A percentile compares a stretch with the other conserved stretches of the same genome.
Conservation (phyloP, 129 eudicot genomes). For the Cynara cardunculus region DNA sequence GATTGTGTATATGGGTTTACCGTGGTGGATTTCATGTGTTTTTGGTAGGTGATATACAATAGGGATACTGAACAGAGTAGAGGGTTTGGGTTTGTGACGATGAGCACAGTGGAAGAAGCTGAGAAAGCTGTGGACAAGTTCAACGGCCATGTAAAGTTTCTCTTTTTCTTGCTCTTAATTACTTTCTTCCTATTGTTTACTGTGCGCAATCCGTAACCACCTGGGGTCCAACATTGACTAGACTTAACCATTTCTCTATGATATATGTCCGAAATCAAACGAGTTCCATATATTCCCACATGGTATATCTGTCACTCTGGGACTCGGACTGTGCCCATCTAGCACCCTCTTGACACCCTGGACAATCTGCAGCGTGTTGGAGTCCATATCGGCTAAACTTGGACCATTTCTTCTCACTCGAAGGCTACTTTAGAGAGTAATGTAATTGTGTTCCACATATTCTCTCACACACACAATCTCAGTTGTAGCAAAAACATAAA, state of each 20-base stretch:
- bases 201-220: neutral
- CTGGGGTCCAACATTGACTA: too few relatives aligned
- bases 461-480: too few relatives aligned
- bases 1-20: neutral
- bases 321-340: neutral
- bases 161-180: slow-evolving; percentile 3
- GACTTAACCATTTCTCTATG: neutral
- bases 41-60: slow-evolving; percentile 45
- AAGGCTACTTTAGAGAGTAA: too few relatives aligned
- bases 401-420: too few relatives aligned
- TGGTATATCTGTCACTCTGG: neutral
- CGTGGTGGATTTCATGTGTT: slow-evolving; percentile 6
- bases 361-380: too few relatives aligned
- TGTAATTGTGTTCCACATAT: too few relatives aligned
- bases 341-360: too few relatives aligned
- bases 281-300: neutral
- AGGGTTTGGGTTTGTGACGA: slow-evolving; percentile 65
- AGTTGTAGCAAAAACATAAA: too few relatives aligned
- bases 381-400: too few relatives aligned
- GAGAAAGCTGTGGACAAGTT: slow-evolving; percentile 53
- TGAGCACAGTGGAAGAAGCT: slow-evolving; percentile 59
- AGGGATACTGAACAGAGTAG: slow-evolving; percentile 51
- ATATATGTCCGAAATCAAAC: neutral
- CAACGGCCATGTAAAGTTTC: slow-evolving; percentile 40
- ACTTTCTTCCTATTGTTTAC: neutral